phyloP scores from a whole-genome alignment of 2,329 filamentous ascomycete species.

The Neopestalotiopsis clavispora region DNA sequence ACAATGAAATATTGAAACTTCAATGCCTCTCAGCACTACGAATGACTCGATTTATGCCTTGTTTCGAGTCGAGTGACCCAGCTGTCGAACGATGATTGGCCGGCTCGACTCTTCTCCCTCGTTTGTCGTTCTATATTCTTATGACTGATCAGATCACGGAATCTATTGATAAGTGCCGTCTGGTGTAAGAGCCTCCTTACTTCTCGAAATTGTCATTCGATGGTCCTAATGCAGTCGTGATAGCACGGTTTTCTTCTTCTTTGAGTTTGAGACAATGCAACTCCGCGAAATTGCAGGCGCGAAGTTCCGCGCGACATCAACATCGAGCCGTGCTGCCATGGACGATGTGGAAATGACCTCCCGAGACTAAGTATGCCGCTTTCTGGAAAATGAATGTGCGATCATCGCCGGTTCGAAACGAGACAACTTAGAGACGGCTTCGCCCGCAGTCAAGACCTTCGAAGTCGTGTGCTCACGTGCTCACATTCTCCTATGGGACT shows the following conservation, averaged over 20 bases:
- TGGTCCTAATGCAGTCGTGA: background rate
- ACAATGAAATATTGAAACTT: background rate
- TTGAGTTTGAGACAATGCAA: background rate
- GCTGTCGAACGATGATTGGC: background rate
- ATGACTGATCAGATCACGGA: background rate
- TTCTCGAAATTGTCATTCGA: background rate
- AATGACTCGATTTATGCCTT: background rate
- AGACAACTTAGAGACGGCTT: background rate
- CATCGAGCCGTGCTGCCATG: background rate
- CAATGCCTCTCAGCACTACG: background rate
- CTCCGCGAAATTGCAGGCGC: background rate
- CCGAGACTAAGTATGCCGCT: background rate
- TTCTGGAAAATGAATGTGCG: background rate
- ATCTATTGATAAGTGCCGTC: background rate
- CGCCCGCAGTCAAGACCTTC: background rate
- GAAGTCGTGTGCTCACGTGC: background rate
- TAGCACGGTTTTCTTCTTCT: background rate
- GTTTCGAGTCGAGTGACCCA: background rate
- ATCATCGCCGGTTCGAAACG: background rate
- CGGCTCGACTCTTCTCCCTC: background rate
- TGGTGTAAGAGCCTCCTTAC: background rate
- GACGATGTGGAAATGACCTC: background rate
- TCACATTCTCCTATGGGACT: background rate
- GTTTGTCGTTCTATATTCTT: background rate
- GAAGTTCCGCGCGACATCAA: background rate